Conservation (phyloP, 1,139 yeast species). For the Yamadazyma dushanensis region DNA sequence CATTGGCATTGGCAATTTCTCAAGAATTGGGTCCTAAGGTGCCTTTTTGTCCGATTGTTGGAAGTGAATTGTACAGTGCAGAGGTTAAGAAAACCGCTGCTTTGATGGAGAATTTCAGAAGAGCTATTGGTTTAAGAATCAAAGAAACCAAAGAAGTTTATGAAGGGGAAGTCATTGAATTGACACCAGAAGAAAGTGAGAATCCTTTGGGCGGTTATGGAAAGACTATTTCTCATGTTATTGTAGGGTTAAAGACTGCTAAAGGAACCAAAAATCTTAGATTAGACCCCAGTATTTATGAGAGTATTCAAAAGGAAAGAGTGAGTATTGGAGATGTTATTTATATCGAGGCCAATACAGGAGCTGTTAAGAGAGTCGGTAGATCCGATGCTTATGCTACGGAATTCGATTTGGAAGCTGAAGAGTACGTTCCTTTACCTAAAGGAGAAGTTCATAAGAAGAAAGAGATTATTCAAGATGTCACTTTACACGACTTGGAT, state of each 20-base stretch:
- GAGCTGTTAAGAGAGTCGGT: constrained; percentile 96
- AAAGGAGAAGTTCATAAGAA: constrained; percentile 98
- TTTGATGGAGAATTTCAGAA: constrained; percentile 94
- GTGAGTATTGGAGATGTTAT: constrained; percentile 95
- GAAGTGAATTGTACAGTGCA: constrained; percentile 91
- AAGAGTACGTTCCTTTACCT: constrained; percentile 97
- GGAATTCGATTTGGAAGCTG: constrained; percentile 96
- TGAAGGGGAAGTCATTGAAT: constrained; percentile 96
- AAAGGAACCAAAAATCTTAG: constrained; percentile 93
- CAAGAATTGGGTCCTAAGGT: constrained; percentile 98
- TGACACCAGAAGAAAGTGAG: constrained; percentile 96
- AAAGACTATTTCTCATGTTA: constrained; percentile 90
- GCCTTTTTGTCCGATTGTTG: constrained; percentile 97
- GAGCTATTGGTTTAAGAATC: constrained; percentile 93
- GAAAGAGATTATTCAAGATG: constrained; percentile 97
- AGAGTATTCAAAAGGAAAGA: constrained; percentile 92
- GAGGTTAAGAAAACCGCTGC: constrained; percentile 98
- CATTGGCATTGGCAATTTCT: constrained; percentile 91
- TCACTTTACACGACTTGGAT: constrained; percentile 92
- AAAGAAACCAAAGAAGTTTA: constrained; percentile 97
- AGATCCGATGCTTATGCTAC: constrained; percentile 98
- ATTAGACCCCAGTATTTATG: constrained; percentile 93
- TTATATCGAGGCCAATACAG: constrained; percentile 95
- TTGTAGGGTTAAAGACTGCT: constrained; percentile 92
- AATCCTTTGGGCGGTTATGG: constrained; percentile 98